Conservation (phyloP, 1,284 basidiomycete species). For the Ustilago vetiveriae region DNA sequence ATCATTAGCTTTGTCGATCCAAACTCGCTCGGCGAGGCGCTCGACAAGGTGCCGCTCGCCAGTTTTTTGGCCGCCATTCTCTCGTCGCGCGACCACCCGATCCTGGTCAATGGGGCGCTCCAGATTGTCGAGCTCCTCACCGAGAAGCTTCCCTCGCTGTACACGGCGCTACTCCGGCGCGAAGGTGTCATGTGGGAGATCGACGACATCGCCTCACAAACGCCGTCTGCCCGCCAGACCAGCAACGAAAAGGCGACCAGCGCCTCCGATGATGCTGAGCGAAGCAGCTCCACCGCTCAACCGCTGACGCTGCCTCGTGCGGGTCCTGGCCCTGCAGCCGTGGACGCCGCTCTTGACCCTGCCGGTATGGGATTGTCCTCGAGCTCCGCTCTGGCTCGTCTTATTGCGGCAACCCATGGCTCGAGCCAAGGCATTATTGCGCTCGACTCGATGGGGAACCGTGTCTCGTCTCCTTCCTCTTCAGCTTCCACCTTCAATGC, state of each 20-base stretch:
- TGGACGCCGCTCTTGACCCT: conserved; percentile 12
- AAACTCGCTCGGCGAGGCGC: conserved; percentile 47
- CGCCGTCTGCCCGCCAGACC: conserved; percentile 73
- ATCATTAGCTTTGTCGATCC: conserved; percentile 61
- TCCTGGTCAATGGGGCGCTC: conserved; percentile 54
- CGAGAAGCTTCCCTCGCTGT: conserved; percentile 55
- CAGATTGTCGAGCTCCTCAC: conserved; percentile 66
- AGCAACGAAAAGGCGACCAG: conserved; percentile 81
- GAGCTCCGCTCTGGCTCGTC: conserved; percentile 29
- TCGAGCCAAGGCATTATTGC: conserved; percentile 12
- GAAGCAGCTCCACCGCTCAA: conserved; percentile 15
- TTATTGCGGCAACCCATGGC: conserved; percentile 34
- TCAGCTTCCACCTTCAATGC: conserved; percentile 25
- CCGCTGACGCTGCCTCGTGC: conserved; percentile 23
- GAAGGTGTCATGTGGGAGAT: conserved; percentile 66
- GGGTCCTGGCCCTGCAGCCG: conserved; percentile 1
- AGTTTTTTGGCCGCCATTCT: conserved; percentile 63
- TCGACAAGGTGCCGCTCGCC: conserved; percentile 62
- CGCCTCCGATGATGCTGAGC: conserved; percentile 73
- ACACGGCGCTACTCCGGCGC: conserved; percentile 55
- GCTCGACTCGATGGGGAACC: conserved; percentile 21
- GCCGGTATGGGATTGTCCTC: conserved; percentile 19
- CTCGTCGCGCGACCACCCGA: conserved; percentile 54
- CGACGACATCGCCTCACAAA: conserved; percentile 57
- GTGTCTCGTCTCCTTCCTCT: conserved; percentile 16